Base-by-base conservation (phyloP, 1,139 yeast species). In the Candida pseudoviswanathii region DNA sequence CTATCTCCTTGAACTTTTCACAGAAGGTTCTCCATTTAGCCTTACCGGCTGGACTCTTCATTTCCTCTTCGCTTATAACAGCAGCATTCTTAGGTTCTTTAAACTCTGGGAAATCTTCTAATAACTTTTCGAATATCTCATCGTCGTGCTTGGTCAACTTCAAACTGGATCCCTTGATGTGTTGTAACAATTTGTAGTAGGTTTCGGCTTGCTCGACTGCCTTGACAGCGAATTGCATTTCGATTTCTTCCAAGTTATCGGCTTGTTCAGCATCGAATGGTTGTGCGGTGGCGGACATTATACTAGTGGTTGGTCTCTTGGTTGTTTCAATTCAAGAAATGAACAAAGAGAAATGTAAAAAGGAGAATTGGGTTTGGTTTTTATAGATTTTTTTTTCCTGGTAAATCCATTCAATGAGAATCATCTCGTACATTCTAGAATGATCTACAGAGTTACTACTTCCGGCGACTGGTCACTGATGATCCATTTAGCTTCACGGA, bases 181-280 rank as follows among this genome's bases (percentile, higher is more conserved):
- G 82, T 54, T 80, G 80, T 49, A 95, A 71, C 53, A 95, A 73
- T 47, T 79, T 78, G 97, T 97, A 94, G 79, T 94, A 95, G 2
- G 97, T 86, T 66, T 89, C 96, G 53, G 96, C 95, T 68, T 95
- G 98, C 69, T 83, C 85, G 26, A 95, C 99, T 6, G 98, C 99
- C 72, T 89, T 91, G 55, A 95, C 99, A 46, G 99, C 98, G 64
- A 94, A 94, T 73, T 92, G 97, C 80, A 84, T 89, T 71, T 92
- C 98, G 63, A 94, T 89, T 57, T 78, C 86, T 64, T 80, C 85
- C 54, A 79, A 69, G 70, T 81, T 81, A 48, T 81, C 85, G 21
- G 86, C 84, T 51, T 68, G 71, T 58, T 81, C 85, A 11, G 85
- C 83, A 56, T 76, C 73, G 57, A 78, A 75, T 58, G 58, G 59